Base-by-base conservation (phyloP, 2,329 filamentous ascomycete genomes). In the Ophiostoma montium region DNA sequence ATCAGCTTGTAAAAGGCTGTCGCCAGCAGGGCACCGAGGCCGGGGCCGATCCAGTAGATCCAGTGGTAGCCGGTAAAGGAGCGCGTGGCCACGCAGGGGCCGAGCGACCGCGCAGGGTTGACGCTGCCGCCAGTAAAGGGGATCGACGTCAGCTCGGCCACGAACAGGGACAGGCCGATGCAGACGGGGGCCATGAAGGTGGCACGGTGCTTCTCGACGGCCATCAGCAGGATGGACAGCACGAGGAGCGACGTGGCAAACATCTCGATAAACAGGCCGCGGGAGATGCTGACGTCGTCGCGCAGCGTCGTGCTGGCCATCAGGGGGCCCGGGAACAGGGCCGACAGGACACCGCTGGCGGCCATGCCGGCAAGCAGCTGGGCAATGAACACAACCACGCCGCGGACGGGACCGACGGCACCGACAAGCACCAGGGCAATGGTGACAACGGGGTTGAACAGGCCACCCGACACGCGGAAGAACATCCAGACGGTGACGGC, bases 181-280 rank as follows among this genome's bases (percentile, higher is more conserved):
- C 80, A 82, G 3, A 87, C 65, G 0, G 84, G 83, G 0, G 83
- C 83, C 1, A 86, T 65, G 59, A 73, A 85, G 0, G 83, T 87
- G 2, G 77, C 76, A 41, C 80, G 78, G 61, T 86, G 82, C 65
- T 87, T 86, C 60, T 86, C 81, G 4, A 78, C 76, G 0, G 81
- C 82, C 41, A 86, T 69, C 74, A 86, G 82, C 61, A 80, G 75
- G 30, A 84, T 75, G 3, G 78, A 74, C 48, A 84, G 67, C 8
- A 82, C 72, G 10, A 84, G 67, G 58, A 81, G 70, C 0, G 76
- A 67, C 0, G 80, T 84, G 35, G 82, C 67, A 57, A 83, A 79
- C 65, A 80, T 73, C 61, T 84, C 80, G 44, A 84, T 72, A 58
- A 84, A 82, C 36, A 84, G 65, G 7, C 80, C 80, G 52, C 77